Conservation (phyloP, 1,284 basidiomycete genomes). For the Trichosporon faecale region DNA sequence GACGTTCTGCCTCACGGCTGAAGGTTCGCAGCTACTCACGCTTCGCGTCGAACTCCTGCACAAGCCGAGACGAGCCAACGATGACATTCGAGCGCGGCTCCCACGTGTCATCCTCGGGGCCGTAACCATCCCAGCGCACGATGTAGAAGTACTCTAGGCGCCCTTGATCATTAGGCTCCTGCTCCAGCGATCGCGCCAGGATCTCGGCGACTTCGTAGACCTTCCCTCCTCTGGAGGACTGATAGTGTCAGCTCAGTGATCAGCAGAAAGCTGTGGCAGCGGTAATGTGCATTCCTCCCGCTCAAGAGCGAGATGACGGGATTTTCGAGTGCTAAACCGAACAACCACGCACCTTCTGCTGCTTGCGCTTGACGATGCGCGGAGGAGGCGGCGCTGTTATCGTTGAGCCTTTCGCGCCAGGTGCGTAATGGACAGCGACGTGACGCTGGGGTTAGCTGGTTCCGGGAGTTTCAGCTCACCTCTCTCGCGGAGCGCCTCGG, state of each 20-base stretch:
- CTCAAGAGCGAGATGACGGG: no score
- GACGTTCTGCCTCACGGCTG: no score
- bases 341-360: neutral
- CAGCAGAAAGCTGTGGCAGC: no score
- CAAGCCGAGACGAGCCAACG: slow-evolving; percentile 54
- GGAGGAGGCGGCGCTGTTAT: neutral
- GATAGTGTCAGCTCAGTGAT: neutral
- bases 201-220: slow-evolving; percentile 27
- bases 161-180: slow-evolving; percentile 15
- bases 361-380: neutral
- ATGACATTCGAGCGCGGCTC: slow-evolving; percentile 57
- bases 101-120: slow-evolving; percentile 62
- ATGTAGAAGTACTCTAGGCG: slow-evolving; percentile 52
- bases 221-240: neutral
- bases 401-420: neutral
- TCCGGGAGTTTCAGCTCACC: neutral
- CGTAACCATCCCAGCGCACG: slow-evolving; percentile 64
- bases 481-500: neutral
- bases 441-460: neutral
- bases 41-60: slow-evolving; percentile 50
- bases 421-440: neutral
- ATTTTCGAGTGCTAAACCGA: no score
- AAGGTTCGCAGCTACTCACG: slow-evolving; percentile 28
- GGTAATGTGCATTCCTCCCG: no score
- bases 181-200: slow-evolving; percentile 31